Percentiles rank a stretch among this genome's conserved stretches.
Conservation (phyloP, 768 basidiomycete species). For the Boletus huronensis region DNA sequence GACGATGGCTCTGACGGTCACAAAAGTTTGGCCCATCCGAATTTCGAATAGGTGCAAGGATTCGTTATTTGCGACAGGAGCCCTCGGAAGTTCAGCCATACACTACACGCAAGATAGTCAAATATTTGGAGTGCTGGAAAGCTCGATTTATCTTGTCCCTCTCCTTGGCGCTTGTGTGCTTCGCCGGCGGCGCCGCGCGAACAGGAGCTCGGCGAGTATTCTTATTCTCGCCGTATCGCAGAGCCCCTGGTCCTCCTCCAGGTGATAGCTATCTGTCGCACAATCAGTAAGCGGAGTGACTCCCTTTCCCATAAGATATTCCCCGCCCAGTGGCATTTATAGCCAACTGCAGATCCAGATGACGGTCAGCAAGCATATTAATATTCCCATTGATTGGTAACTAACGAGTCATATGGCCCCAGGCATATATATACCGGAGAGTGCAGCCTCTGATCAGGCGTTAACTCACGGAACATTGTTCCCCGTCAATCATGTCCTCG, state of each 20-base stretch:
- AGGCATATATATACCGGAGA: conserved; percentile 27
- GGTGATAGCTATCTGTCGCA: neutral
- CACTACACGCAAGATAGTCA: no score
- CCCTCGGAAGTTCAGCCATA: neutral
- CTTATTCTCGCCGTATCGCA: neutral
- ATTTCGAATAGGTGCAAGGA: neutral
- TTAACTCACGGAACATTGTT: conserved; percentile 23
- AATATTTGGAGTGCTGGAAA: no score
- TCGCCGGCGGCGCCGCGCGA: neutral
- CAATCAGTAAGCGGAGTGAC: neutral
- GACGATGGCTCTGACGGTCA: neutral
- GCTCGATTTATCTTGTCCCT: neutral
- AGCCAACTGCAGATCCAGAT: neutral
- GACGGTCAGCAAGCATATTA: neutral
- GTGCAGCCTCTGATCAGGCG: conserved; percentile 25
- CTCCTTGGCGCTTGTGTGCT: neutral
- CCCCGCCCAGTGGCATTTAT: neutral
- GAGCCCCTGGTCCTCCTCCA: neutral
- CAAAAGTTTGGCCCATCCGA: neutral
- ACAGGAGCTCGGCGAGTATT: neutral
- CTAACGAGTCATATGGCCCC: neutral
- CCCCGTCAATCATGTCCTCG: conserved; percentile 7
- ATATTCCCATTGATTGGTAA: neutral
- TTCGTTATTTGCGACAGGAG: neutral
- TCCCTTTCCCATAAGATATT: neutral